These are phyloP conservation scores for Melampsora americana DNA, from an alignment of 1,284 basidiomycete species.

Conservation along the genomic window DNA sequence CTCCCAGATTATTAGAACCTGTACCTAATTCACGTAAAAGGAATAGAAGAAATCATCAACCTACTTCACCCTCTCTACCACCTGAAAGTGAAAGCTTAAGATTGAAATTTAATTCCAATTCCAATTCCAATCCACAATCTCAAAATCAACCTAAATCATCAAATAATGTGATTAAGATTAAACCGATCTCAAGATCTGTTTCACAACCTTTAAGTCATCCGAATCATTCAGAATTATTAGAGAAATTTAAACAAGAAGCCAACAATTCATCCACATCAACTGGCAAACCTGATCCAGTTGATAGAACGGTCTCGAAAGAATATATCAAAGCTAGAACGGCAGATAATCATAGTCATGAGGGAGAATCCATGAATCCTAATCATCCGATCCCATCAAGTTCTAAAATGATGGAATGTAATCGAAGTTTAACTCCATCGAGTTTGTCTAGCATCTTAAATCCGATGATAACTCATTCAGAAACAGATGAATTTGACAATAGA, in stretches of 20 bases:
- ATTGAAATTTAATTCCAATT: no score
- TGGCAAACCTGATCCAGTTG: no score
- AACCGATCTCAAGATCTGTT: constrained; percentile 17
- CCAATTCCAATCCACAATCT: neutral
- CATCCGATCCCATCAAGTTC: neutral
- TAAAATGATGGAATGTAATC: neutral
- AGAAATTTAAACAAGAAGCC: neutral
- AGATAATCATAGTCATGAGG: no score
- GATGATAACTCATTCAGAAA: neutral
- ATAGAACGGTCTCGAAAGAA: no score
- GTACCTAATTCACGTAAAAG: constrained; percentile 12
- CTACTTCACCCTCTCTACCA: neutral
- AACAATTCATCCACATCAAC: neutral
- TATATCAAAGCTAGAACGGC: no score
- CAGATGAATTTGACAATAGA: neutral
- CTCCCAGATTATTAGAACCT: neutral
- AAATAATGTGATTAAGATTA: constrained; percentile 35
- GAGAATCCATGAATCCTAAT: neutral
- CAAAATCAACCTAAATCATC: constrained; percentile 2
- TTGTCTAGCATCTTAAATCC: constrained; percentile 37
- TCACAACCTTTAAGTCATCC: constrained; percentile 18
- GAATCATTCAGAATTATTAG: neutral
- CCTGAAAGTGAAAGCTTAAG: neutral
- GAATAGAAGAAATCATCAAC: neutral
- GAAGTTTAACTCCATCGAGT: constrained; percentile 30